These are phyloP conservation scores for Ophidiomyces ophidiicola DNA, from an alignment of 2,329 filamentous ascomycete species.

Conservation along the genomic window DNA sequence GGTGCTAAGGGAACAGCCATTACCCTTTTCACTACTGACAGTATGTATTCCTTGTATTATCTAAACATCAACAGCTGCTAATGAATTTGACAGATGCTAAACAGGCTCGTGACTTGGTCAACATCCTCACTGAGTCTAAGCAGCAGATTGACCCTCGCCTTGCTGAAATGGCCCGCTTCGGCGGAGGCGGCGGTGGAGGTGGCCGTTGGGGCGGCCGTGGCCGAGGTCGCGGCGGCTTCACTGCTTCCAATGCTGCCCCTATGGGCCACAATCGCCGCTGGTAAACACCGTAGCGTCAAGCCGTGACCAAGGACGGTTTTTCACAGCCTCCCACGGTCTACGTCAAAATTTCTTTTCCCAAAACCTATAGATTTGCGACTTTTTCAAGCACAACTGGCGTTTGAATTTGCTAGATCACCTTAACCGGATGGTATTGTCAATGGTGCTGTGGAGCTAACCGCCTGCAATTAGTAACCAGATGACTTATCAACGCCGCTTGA, in stretches of 20 bases:
- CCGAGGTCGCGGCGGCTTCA: constrained; percentile 55
- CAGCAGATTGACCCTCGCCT: constrained; percentile 95
- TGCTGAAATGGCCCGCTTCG: constrained; percentile 87
- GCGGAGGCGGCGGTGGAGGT: constrained; percentile 67
- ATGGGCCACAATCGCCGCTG: constrained; percentile 46
- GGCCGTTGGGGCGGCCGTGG: constrained; percentile 52
- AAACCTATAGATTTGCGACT: constrained; percentile 6
- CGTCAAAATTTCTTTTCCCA: neutral
- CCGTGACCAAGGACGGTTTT: neutral
- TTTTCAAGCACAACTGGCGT: neutral
- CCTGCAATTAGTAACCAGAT: neutral
- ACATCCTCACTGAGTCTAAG: constrained; percentile 88
- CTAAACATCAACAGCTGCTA: constrained; percentile 4
- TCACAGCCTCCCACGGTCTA: neutral
- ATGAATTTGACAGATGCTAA: constrained; percentile 53
- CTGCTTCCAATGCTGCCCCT: constrained; percentile 47
- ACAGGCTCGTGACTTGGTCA: constrained; percentile 92
- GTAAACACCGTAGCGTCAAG: constrained; percentile 30
- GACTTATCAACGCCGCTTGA: neutral
- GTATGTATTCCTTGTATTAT: constrained; percentile 47
- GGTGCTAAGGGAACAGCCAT: constrained; percentile 92
- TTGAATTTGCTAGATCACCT: constrained; percentile 2
- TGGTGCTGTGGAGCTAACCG: neutral
- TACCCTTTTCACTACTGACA: constrained; percentile 98
- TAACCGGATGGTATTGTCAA: neutral